Evolutionary conservation across 2,329 filamentous ascomycete species (phyloP).

Genomic region (Penicillium sp.): DNA sequence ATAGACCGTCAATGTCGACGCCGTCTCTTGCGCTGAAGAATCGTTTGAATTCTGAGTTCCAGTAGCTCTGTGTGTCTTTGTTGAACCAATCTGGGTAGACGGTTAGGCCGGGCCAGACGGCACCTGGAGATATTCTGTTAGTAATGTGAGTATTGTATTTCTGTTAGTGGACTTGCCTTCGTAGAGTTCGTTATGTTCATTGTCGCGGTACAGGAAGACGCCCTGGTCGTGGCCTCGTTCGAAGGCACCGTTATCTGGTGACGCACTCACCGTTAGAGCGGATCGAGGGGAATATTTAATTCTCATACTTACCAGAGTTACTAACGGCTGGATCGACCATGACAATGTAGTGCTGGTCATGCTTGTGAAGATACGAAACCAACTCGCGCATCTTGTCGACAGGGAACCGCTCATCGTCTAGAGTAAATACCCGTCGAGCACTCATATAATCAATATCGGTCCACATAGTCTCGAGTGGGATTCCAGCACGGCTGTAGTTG

Average conservation of each 20-base stretch:
- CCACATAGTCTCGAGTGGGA: conserved; percentile 49
- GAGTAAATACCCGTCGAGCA: conserved; percentile 40
- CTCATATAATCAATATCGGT: conserved; percentile 49
- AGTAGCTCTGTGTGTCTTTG: conserved; percentile 63
- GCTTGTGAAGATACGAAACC: conserved; percentile 64
- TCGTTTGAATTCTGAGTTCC: conserved; percentile 64
- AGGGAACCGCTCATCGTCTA: conserved; percentile 41
- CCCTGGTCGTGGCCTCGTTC: conserved; percentile 60
- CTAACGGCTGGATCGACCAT: conserved; percentile 68
- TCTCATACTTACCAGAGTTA: conserved; percentile 27
- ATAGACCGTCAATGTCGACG: conserved; percentile 74
- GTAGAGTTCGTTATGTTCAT: conserved; percentile 53
- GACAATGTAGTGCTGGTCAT: conserved; percentile 69
- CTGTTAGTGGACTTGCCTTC: conserved; percentile 35
- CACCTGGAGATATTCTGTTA: conserved; percentile 45
- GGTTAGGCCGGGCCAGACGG: conserved; percentile 75
- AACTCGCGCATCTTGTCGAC: conserved; percentile 59
- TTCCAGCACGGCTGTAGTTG: conserved; percentile 45
- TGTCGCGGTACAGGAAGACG: conserved; percentile 53
- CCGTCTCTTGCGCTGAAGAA: conserved; percentile 67
- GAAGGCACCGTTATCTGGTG: conserved; percentile 55
- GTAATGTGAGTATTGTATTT: background rate
- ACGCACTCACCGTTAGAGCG: background rate
- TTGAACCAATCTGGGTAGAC: conserved; percentile 78
- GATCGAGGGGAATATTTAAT: too few relatives aligned